Conservation (phyloP, 2,329 filamentous ascomycete genomes). For the Xylogone sp. region DNA sequence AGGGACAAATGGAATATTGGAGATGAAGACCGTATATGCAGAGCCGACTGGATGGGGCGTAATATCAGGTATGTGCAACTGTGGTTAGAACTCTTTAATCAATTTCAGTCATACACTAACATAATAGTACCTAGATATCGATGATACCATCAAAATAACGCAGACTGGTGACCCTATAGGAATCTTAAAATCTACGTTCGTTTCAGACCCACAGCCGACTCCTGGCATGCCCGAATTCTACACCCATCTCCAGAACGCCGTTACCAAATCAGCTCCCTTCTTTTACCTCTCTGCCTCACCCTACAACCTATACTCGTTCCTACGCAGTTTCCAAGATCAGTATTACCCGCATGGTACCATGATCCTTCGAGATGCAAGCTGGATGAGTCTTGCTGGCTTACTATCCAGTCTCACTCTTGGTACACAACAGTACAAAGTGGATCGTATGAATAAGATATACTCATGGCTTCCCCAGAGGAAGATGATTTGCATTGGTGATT, state of each 20-base stretch:
- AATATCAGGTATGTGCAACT: constrained; percentile 59
- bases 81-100: neutral
- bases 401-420: constrained; percentile 74
- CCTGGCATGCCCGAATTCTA: constrained; percentile 85
- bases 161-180: constrained; percentile 75
- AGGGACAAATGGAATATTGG: constrained; percentile 49
- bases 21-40: constrained; percentile 71
- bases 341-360: constrained; percentile 76
- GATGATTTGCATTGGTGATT: constrained; percentile 85
- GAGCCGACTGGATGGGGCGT: constrained; percentile 78
- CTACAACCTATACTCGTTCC: constrained; percentile 89
- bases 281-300: constrained; percentile 94
- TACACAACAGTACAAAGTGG: constrained; percentile 82
- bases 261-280: constrained; percentile 64
- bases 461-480: constrained; percentile 73
- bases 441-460: constrained; percentile 74
- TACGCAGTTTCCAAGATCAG: constrained; percentile 66
- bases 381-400: constrained; percentile 79
- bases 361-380: constrained; percentile 79
- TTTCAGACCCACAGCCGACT: constrained; percentile 67
- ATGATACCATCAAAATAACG: constrained; percentile 94
- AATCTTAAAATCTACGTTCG: constrained; percentile 80
- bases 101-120: constrained; percentile 11
- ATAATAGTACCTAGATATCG: constrained; percentile 61
- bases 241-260: constrained; percentile 51